Evolutionary conservation across 495 filamentous ascomycete genomes (phyloP), one percentile per base, ranked within the genome.

Genomic region (Parathielavia appendiculata): DNA sequence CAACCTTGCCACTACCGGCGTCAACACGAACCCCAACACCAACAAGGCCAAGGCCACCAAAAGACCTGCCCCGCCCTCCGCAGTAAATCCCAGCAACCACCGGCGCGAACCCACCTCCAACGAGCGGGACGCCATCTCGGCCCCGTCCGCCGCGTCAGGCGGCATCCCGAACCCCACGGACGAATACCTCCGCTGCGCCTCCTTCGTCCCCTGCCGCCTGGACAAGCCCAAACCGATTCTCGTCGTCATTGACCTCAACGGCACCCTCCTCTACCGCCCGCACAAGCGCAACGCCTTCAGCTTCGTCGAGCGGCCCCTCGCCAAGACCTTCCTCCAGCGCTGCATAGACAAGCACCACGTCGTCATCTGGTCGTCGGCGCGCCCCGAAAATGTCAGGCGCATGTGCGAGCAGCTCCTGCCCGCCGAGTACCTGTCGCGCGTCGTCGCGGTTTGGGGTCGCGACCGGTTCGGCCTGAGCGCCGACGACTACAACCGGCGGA

Each of bases 281-380:
- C 70, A 71, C 34, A 72, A 75, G 11, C 61, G 71, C 2, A 20
- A 51, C 0, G 79, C 85, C 0, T 75, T 71, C 0, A 64, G 64
- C n/a, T 87, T 88, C 67, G 65, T 77, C 4, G 68, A 75, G 46
- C 84, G 93, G 5, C 86, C 86, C 0, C 75, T 77, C 34, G 78
- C 92, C 0, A 48, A 71, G 1, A 30, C 69, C 0, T 97, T 98
- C 73, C 72, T 97, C 0, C 51, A 73, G 1, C 84, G 86, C 61
- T 75, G 87, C 59, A 74, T 91, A 51, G 62, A 77, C 17, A 81
- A 83, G 26, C 89, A 91, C 74, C 76, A 70, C 34, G 86, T 96
- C 16, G 88, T 95, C 73, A 81, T 98, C 54, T 98, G 93, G 92
- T 95, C 91, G 0, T 92, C 88, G 45, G 91, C 95, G 0, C 79